Evolutionary conservation across 163 green algal genomes (phyloP).

Genomic region (Scenedesmus sp.): DNA sequence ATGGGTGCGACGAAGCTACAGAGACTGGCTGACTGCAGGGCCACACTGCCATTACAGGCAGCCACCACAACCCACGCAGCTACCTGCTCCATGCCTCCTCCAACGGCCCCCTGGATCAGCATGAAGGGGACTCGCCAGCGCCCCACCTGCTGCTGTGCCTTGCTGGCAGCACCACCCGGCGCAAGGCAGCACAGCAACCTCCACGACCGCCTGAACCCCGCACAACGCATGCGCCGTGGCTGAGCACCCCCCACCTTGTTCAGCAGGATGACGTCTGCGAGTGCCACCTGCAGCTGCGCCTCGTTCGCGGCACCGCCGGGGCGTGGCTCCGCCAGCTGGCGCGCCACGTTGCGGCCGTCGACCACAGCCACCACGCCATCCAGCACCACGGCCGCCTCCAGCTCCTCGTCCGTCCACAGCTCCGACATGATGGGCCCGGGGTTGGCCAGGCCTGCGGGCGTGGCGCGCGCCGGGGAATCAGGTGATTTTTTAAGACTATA

Average conservation of each 20-base stretch:
- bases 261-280: conserved; percentile 89
- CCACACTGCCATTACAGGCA: too few relatives aligned
- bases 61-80: too few relatives aligned
- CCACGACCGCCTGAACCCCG: background rate
- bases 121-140: conserved; percentile 90
- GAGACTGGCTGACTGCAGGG: too few relatives aligned
- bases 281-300: conserved; percentile 85
- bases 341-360: conserved; percentile 82
- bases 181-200: too few relatives aligned
- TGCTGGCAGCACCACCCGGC: conserved; percentile 71
- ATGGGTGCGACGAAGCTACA: too few relatives aligned
- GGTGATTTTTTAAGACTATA: too few relatives aligned
- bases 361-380: conserved; percentile 93
- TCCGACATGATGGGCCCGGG: conserved; percentile 85
- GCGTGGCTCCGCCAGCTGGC: conserved; percentile 75
- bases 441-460: conserved; percentile 82
- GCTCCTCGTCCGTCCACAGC: conserved; percentile 91
- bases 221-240: too few relatives aligned
- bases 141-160: conserved; percentile 86
- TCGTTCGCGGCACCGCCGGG: conserved; percentile 76
- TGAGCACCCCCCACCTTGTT: conserved; percentile 81
- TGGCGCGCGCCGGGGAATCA: too few relatives aligned
- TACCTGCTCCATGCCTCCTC: too few relatives aligned
- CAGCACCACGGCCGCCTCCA: conserved; percentile 82
- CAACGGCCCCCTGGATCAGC: conserved; percentile 91